These are phyloP conservation scores for Taiwanofungus camphoratus DNA, from an alignment of 1,284 basidiomycete genomes.

Conservation along the genomic window DNA sequence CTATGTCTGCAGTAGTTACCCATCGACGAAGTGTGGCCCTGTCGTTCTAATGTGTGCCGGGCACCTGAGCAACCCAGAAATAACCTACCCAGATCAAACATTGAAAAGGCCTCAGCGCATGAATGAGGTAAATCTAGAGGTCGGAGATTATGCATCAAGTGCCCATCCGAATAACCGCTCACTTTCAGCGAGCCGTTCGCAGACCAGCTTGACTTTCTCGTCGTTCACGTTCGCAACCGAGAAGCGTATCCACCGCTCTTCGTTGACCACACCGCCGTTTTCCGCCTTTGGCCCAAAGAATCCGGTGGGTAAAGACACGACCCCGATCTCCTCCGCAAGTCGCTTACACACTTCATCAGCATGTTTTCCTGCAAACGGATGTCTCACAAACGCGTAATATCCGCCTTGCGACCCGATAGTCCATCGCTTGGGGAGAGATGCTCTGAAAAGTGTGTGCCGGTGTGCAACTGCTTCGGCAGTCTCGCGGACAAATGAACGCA, in stretches of 20 bases:
- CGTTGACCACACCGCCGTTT: slow-evolving; percentile 28
- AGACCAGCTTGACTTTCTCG: slow-evolving; percentile 52
- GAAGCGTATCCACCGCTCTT: slow-evolving; percentile 66
- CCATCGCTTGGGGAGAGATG: slow-evolving; percentile 45
- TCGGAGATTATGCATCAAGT: slow-evolving; percentile 14
- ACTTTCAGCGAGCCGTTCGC: slow-evolving; percentile 45
- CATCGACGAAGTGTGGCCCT: no score
- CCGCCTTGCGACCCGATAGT: slow-evolving; percentile 61
- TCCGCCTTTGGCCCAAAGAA: slow-evolving; percentile 51
- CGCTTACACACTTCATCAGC: slow-evolving; percentile 53
- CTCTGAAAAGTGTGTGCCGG: slow-evolving; percentile 58
- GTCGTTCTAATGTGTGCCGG: no score
- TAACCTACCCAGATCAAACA: no score
- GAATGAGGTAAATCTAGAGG: no score
- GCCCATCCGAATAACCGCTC: slow-evolving; percentile 25
- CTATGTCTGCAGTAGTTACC: no score
- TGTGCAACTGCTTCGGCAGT: slow-evolving; percentile 47
- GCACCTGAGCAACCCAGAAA: no score
- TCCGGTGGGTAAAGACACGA: slow-evolving; percentile 61
- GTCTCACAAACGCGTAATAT: slow-evolving; percentile 73
- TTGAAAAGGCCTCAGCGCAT: no score
- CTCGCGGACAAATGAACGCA: slow-evolving; percentile 50
- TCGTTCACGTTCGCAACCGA: slow-evolving; percentile 80
- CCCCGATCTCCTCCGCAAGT: slow-evolving; percentile 59
- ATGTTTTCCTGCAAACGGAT: slow-evolving; percentile 52